Percentiles rank a stretch among this genome's conserved stretches.
Conservation (phyloP, 768 basidiomycete species). For the Chalciporus chontae region DNA sequence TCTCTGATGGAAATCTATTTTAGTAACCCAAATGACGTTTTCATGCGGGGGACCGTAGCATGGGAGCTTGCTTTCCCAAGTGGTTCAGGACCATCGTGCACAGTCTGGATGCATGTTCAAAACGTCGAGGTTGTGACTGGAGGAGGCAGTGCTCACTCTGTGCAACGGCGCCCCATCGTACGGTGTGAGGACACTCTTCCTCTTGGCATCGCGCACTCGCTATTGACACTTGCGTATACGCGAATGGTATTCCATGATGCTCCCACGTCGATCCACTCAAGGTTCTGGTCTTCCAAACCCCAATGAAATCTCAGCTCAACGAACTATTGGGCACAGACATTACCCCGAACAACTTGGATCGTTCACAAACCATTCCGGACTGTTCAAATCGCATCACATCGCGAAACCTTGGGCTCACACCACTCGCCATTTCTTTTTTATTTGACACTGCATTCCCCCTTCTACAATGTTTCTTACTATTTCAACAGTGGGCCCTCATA, state of each 20-base stretch:
- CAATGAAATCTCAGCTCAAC: background rate
- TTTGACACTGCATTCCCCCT: too few species aligned
- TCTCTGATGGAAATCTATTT: conserved; percentile 8
- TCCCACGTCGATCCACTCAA: background rate
- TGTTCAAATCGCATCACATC: too few species aligned
- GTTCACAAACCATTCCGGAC: too few species aligned
- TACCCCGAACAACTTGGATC: too few species aligned
- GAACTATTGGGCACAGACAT: background rate
- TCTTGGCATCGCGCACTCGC: too few species aligned
- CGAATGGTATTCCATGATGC: background rate
- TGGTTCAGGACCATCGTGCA: background rate
- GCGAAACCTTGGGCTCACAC: too few species aligned
- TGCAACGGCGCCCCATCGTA: background rate
- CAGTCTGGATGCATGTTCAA: conserved; percentile 1
- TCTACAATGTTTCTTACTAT: too few species aligned
- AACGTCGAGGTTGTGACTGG: background rate
- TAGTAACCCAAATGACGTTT: background rate
- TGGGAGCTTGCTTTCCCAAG: background rate
- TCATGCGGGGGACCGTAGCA: background rate
- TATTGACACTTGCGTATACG: background rate
- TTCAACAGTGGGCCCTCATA: too few species aligned
- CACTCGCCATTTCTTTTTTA: too few species aligned
- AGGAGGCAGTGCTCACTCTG: background rate
- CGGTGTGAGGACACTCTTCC: background rate
- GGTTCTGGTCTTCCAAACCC: background rate